These are phyloP conservation scores for Thraustochytrium striatum DNA, from an alignment of 352 stramenopile species.

Conservation along the genomic window DNA sequence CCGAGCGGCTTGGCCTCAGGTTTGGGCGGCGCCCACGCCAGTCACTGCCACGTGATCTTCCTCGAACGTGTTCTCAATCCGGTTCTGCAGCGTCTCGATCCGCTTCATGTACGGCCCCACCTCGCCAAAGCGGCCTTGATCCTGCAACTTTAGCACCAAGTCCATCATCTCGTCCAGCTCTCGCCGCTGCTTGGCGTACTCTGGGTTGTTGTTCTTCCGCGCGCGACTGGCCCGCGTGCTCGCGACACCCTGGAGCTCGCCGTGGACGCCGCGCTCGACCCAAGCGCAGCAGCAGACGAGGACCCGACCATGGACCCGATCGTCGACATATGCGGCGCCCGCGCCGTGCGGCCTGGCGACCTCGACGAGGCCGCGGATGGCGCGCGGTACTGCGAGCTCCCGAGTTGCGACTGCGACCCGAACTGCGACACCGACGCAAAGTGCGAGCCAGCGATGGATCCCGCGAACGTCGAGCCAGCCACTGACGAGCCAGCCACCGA, in stretches of 20 bases:
- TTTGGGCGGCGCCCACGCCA: background rate
- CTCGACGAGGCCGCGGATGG: no score
- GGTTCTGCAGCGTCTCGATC: conserved; percentile 11
- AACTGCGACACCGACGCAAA: no score
- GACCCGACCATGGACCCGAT: background rate
- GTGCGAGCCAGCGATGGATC: no score
- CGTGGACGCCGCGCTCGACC: background rate
- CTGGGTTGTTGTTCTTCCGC: conserved; percentile 7
- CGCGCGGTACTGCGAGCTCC: no score
- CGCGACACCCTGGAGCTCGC: background rate
- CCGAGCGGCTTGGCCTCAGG: background rate
- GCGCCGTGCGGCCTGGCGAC: no score
- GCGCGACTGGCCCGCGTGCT: background rate
- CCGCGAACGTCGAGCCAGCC: no score
- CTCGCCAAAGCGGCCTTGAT: conserved; percentile 31
- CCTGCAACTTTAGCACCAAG: conserved; percentile 17
- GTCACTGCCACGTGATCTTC: conserved; percentile 6
- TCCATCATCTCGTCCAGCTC: conserved; percentile 34
- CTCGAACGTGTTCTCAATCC: conserved; percentile 16
- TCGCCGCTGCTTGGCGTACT: conserved; percentile 7
- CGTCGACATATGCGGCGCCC: no score
- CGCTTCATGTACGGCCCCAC: conserved; percentile 36
- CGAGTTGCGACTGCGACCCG: no score
- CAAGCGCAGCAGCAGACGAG: background rate
- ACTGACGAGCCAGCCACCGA: no score